Conservation (phyloP, 1,284 basidiomycete genomes). For the Ustilago bromivora region DNA sequence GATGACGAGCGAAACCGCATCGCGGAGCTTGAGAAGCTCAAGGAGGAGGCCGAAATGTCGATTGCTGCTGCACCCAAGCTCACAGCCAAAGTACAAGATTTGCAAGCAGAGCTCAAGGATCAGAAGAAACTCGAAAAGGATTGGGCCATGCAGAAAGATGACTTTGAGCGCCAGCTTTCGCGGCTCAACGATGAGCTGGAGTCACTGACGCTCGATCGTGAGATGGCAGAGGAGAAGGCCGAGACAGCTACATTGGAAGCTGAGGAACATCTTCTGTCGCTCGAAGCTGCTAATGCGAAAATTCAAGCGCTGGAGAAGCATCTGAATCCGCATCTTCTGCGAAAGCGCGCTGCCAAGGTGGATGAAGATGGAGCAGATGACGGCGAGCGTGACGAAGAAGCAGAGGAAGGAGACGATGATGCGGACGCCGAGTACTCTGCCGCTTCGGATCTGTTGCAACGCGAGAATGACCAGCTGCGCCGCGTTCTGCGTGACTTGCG, state of each 20-base stretch:
- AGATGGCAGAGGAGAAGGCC: slow-evolving; percentile 93
- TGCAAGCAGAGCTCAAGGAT: slow-evolving; percentile 58
- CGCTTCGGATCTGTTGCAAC: slow-evolving; percentile 83
- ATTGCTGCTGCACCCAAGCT: slow-evolving; percentile 84
- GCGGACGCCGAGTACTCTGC: slow-evolving; percentile 34
- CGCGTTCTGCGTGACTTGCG: slow-evolving; percentile 77
- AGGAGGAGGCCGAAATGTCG: slow-evolving; percentile 85
- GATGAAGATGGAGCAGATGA: slow-evolving; percentile 71
- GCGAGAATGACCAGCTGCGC: slow-evolving; percentile 93
- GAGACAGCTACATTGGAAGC: slow-evolving; percentile 84
- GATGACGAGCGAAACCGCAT: slow-evolving; percentile 86
- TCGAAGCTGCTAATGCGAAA: slow-evolving; percentile 78
- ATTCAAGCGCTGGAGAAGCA: slow-evolving; percentile 44
- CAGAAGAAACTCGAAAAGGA: slow-evolving; percentile 61
- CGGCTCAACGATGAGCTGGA: slow-evolving; percentile 90
- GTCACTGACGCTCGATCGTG: slow-evolving; percentile 94
- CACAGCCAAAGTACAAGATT: slow-evolving; percentile 49
- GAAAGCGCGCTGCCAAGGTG: slow-evolving; percentile 11
- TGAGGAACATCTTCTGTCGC: slow-evolving; percentile 85
- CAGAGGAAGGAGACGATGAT: slow-evolving; percentile 13
- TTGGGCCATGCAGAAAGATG: slow-evolving; percentile 53
- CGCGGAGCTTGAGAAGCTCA: slow-evolving; percentile 84
- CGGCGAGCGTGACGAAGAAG: slow-evolving; percentile 8
- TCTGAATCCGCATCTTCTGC: slow-evolving; percentile 39
- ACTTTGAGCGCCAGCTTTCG: slow-evolving; percentile 72